Evolutionary conservation across 176 grass and related monocot genomes (phyloP), one percentile per base, ranked within the genome.

Genomic region (Avena atlantica): DNA sequence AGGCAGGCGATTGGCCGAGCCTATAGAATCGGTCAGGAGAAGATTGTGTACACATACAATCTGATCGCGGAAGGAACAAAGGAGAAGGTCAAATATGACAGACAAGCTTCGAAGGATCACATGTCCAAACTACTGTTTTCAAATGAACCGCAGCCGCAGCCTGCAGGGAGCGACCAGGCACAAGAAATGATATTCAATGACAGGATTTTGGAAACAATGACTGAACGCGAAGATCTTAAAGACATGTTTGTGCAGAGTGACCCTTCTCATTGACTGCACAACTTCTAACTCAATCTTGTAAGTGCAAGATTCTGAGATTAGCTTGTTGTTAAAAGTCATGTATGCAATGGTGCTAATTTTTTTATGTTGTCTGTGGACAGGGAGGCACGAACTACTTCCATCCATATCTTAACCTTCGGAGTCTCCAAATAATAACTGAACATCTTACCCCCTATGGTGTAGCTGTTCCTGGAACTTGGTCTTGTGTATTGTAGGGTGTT

Each of bases 1-100:
- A 89, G 85, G 84, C 95, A 97, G 74, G 92, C 95, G 4, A 92
- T 94, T 83, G 86, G 88, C 59, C 89, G 95, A 85, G 95, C 95
- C n/a, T 97, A 86, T n/a, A 88, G 92, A 78, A 87, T 94, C 23
- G 95, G 95, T 2, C 95, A 94, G 88, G 36, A 94, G 78, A 94
- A 90, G 82, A 84, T 94, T 69, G 95, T 94, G 55, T 92, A 94
- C 75, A 90, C 92, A 1, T 97, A 97, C 74, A 94, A 91, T 42
- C 62, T 94, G 31, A 91, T 94, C 48, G 86, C 79, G 16, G 42
- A n/a, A 63, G 92, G 92, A 60, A 94, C 86, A 17, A 84, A 81
- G 36, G 92, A 94, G 79, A 89, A 79, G 52, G 83, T 78, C 56
- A 94, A 91, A 59, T 89, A 94, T 78, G 80, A 84, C 24, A 86